Percentiles rank a stretch among this genome's conserved stretches.
Conservation (phyloP, 2,329 filamentous ascomycete species). For the Ampelomyces quisqualis region DNA sequence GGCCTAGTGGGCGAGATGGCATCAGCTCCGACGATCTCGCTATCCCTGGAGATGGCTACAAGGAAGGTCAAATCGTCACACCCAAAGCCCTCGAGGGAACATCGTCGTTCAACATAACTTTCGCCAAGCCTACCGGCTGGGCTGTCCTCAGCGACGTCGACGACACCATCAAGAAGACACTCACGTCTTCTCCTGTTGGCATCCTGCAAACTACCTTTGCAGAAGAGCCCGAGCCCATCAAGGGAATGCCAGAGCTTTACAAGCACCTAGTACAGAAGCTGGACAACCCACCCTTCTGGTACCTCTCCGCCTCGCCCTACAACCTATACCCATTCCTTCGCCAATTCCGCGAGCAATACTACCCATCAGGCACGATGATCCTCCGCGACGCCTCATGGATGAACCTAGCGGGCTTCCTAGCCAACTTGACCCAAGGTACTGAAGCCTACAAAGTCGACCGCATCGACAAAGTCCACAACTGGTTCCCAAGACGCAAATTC, state of each 20-base stretch:
- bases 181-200: constrained; percentile 75
- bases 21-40: constrained; percentile 63
- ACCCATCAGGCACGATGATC: constrained; percentile 75
- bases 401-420: constrained; percentile 76
- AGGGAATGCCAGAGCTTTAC: constrained; percentile 86
- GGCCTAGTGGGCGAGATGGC: constrained; percentile 70
- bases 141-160: constrained; percentile 86
- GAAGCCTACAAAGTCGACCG: constrained; percentile 82
- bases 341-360: constrained; percentile 69
- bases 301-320: constrained; percentile 90
- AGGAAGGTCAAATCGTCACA: constrained; percentile 35
- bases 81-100: constrained; percentile 40
- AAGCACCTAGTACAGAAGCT: constrained; percentile 59
- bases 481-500: constrained; percentile 77
- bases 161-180: constrained; percentile 91
- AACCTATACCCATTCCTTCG: constrained; percentile 88
- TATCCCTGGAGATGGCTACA: constrained; percentile 50
- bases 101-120: constrained; percentile 68
- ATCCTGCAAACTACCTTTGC: constrained; percentile 84
- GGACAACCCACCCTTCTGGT: constrained; percentile 76
- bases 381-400: constrained; percentile 85
- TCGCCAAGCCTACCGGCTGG: constrained; percentile 78
- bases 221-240: constrained; percentile 67
- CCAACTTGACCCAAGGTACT: constrained; percentile 76
- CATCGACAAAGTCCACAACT: constrained; percentile 73